These are phyloP conservation scores for Populus tremula DNA, from an alignment of 345 rosid species.

Conservation along the genomic window DNA sequence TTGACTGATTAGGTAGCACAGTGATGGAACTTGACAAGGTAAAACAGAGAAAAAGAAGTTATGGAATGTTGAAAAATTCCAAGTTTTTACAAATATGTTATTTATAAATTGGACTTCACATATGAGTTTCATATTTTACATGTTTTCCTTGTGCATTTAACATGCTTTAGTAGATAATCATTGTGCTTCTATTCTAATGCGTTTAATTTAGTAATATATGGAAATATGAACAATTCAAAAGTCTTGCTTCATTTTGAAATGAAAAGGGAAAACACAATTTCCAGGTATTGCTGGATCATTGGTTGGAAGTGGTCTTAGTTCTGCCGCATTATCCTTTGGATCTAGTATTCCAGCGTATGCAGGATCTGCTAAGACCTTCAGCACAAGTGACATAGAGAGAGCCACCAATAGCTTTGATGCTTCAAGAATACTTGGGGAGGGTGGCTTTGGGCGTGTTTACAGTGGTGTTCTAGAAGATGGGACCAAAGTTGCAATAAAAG, in stretches of 20 bases:
- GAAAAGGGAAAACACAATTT: background rate
- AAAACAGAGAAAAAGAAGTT: background rate
- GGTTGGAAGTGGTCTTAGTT: slow-evolving; percentile 65
- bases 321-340: slow-evolving; percentile 73
- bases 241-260: background rate
- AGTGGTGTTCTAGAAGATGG: slow-evolving; percentile 83
- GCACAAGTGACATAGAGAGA: slow-evolving; percentile 63
- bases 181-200: background rate
- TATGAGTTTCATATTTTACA: background rate
- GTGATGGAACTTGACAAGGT: slow-evolving; percentile 1
- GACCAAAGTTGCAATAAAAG: slow-evolving; percentile 83
- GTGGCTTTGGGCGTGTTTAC: slow-evolving; percentile 89
- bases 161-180: slow-evolving; percentile 3
- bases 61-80: background rate
- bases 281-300: slow-evolving; percentile 63
- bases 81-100: background rate
- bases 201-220: background rate
- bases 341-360: slow-evolving; percentile 76
- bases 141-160: background rate
- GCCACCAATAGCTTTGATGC: slow-evolving; percentile 73
- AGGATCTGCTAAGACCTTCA: slow-evolving; percentile 88
- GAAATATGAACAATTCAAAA: background rate
- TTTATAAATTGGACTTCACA: background rate
- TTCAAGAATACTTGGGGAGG: slow-evolving; percentile 83
- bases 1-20: background rate